phyloP scores from a whole-genome alignment of 495 filamentous ascomycete species.

The Pyronema domesticum region DNA sequence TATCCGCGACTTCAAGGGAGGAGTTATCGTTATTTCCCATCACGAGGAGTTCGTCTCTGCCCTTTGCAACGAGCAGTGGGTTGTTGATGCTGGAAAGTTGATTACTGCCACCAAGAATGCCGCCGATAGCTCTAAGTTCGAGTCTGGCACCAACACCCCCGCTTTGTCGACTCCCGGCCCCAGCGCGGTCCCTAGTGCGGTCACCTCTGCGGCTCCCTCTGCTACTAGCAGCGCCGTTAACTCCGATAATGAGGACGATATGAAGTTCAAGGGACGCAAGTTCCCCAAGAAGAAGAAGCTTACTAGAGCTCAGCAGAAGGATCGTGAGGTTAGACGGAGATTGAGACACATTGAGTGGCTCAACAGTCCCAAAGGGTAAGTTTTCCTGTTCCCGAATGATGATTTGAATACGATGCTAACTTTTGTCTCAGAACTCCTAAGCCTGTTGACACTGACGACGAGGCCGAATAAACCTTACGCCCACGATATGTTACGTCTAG shows the following conservation, averaged over 20 bases:
- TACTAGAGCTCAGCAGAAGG: constrained; percentile 89
- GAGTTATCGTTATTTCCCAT: constrained; percentile 97
- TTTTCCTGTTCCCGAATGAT: not conserved
- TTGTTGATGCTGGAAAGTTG: constrained; percentile 73
- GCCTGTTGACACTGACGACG: constrained; percentile 62
- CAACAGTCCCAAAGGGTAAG: constrained; percentile 38
- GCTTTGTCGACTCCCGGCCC: constrained; percentile 24
- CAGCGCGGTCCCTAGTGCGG: constrained; percentile 29
- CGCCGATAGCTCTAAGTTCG: constrained; percentile 63
- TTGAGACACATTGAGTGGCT: constrained; percentile 93
- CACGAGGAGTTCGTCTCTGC: constrained; percentile 97
- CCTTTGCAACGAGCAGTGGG: constrained; percentile 85
- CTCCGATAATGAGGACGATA: constrained; percentile 62
- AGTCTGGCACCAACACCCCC: constrained; percentile 33
- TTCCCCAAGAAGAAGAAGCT: constrained; percentile 83
- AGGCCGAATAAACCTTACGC: constrained; percentile 30
- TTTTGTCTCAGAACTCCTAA: constrained; percentile 51
- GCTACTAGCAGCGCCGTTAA: constrained; percentile 57
- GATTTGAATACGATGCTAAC: constrained; percentile 19
- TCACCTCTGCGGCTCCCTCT: constrained; percentile 42
- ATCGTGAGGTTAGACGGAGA: constrained; percentile 68
- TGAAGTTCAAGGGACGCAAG: constrained; percentile 79
- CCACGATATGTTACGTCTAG: too few relatives aligned
- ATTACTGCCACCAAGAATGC: constrained; percentile 62
- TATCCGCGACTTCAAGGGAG: constrained; percentile 92